Percentiles rank a stretch among this genome's conserved stretches.
Evolutionary conservation across 345 rosid species (phyloP).

Genomic region (Dimocarpus longan): DNA sequence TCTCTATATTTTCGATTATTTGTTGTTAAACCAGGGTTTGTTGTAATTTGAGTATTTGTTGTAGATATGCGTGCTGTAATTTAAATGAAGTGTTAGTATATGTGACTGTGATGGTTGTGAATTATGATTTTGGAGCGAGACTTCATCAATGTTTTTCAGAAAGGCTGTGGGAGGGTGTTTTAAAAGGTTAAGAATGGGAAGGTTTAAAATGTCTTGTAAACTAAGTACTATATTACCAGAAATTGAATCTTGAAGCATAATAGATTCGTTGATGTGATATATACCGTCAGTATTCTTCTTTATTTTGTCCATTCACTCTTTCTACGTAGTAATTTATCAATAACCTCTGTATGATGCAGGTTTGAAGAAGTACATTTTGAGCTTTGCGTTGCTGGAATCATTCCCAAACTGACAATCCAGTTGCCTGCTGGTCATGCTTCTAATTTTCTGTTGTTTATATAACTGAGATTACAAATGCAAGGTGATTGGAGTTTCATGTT

Average conservation of each 20-base stretch:
- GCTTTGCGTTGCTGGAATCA: not conserved
- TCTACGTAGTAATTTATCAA: not conserved
- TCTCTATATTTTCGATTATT: not conserved
- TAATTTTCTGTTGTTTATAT: not conserved
- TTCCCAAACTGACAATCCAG: not conserved
- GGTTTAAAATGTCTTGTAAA: not conserved
- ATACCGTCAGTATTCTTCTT: not conserved
- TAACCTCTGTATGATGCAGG: constrained; percentile 20
- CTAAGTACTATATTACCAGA: not conserved
- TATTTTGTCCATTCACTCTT: not conserved
- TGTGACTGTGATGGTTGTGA: not conserved
- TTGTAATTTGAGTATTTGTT: not conserved
- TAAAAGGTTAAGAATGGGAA: not conserved
- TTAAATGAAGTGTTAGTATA: not conserved
- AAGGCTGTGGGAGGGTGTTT: not conserved
- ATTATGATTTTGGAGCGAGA: not conserved
- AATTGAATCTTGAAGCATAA: constrained; percentile 13
- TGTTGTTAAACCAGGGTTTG: not conserved
- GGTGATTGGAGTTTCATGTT: constrained; percentile 10
- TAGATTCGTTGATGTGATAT: not conserved
- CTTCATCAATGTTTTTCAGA: not conserved
- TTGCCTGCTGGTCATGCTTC: not conserved
- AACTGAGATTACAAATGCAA: not conserved
- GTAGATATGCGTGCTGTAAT: not conserved
- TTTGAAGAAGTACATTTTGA: not conserved